Conservation (phyloP, 257 asterid genomes). For the Lycium barbarum region DNA sequence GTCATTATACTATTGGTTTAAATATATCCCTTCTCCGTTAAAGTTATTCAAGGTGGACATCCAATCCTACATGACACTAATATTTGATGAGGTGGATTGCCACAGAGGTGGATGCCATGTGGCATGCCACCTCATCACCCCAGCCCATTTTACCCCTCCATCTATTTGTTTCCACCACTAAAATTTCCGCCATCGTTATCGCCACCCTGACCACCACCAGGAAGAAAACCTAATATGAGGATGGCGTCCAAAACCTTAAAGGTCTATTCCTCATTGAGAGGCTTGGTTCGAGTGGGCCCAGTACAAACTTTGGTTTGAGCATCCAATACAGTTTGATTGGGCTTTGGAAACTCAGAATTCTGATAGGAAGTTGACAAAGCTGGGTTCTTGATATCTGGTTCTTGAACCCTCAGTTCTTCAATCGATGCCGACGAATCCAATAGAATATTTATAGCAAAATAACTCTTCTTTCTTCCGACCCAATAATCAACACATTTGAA, state of each 20-base stretch:
- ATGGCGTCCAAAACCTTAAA: slow-evolving; percentile 87
- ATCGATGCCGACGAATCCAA: slow-evolving; percentile 45
- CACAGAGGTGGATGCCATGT: too few species aligned
- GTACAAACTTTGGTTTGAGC: slow-evolving; percentile 96
- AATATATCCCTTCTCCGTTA: too few species aligned
- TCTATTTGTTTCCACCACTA: too few species aligned
- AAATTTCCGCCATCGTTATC: too few species aligned
- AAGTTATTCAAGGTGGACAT: too few species aligned
- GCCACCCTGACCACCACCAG: too few species aligned
- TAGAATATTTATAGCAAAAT: slow-evolving; percentile 41
- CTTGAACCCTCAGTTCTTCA: slow-evolving; percentile 45
- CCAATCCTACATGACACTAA: too few species aligned
- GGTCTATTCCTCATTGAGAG: slow-evolving; percentile 88
- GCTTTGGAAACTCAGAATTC: slow-evolving; percentile 53
- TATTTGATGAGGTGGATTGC: too few species aligned
- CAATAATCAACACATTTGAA: slow-evolving; percentile 22
- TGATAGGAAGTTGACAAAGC: slow-evolving; percentile 75
- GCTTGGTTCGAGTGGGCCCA: slow-evolving; percentile 93
- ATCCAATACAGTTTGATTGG: slow-evolving; percentile 84
- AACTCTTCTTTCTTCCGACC: slow-evolving; percentile 28
- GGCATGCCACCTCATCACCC: too few species aligned
- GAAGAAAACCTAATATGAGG: slow-evolving; percentile 65
- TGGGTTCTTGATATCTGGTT: slow-evolving; percentile 56
- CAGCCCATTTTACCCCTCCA: too few species aligned
- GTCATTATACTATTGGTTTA: too few species aligned